Conservation (phyloP, 352 stramenopile species). For the Phytophthora pistaciae region DNA sequence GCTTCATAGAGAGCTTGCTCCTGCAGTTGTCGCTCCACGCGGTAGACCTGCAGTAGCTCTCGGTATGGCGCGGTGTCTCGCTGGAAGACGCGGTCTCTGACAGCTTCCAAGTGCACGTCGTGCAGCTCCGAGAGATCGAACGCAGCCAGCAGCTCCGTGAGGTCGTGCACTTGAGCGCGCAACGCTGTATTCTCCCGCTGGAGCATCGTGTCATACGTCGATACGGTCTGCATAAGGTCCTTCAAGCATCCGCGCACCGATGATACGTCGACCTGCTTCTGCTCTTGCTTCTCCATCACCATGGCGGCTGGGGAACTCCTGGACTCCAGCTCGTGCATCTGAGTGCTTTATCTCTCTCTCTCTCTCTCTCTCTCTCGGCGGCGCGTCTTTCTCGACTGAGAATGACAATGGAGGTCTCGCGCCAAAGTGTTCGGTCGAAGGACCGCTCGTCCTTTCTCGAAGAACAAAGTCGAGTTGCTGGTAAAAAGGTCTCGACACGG, state of each 20-base stretch:
- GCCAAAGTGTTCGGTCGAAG: background rate
- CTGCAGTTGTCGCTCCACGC: constrained; percentile 18
- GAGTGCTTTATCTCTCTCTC: background rate
- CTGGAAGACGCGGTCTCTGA: constrained; percentile 36
- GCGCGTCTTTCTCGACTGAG: background rate
- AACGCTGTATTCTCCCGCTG: constrained; percentile 25
- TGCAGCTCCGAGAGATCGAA: constrained; percentile 39
- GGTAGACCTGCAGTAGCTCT: constrained; percentile 22
- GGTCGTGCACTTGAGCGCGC: constrained; percentile 34
- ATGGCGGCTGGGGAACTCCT: background rate
- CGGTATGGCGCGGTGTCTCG: constrained; percentile 25
- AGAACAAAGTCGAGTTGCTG: constrained; percentile 1
- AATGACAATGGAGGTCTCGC: background rate
- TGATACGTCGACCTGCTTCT: background rate
- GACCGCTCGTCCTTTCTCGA: constrained; percentile 15
- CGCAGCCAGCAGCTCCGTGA: constrained; percentile 34
- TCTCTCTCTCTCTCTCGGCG: background rate
- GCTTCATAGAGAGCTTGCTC: constrained; percentile 4
- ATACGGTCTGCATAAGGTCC: constrained; percentile 10
- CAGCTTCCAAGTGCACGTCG: constrained; percentile 23
- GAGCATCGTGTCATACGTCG: constrained; percentile 16
- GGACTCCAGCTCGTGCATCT: background rate
- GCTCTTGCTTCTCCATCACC: background rate
- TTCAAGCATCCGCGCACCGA: constrained; percentile 7
- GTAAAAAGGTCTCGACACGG: constrained; percentile 2